phyloP scores from a whole-genome alignment of 345 rosid species.

The Rhodamnia argentea region DNA sequence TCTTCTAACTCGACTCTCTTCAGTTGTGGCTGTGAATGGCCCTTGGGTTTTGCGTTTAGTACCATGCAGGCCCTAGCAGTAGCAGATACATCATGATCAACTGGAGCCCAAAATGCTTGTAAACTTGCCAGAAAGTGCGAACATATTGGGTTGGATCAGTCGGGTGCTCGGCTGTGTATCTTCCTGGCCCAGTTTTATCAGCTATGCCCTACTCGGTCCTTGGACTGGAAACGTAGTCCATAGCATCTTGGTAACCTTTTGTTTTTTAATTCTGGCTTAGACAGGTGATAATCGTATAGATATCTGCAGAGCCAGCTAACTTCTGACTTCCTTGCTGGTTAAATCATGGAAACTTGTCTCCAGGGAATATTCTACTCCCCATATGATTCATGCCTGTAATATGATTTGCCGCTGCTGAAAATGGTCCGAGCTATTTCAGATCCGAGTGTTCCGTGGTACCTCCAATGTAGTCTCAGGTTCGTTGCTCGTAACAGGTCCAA shows the following conservation, averaged over 20 bases:
- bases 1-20: background rate
- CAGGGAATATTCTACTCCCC: background rate
- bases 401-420: background rate
- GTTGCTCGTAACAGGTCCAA: background rate
- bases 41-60: background rate
- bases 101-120: background rate
- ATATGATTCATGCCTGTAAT: background rate
- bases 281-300: background rate
- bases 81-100: background rate
- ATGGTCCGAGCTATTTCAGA: background rate
- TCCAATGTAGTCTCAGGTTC: background rate
- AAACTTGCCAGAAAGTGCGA: background rate
- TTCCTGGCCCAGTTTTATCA: background rate
- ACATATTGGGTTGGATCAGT: background rate
- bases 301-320: background rate
- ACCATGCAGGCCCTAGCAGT: background rate
- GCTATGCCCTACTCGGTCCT: background rate
- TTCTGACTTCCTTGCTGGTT: background rate
- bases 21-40: background rate
- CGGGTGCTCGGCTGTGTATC: background rate
- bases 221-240: background rate
- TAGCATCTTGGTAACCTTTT: background rate
- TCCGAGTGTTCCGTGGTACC: background rate
- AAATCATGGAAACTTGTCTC: background rate
- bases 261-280: background rate